Evolutionary conservation across 225 moss, liverwort and hornwort species (phyloP).

Genomic region (Pleurozium schreberi): DNA sequence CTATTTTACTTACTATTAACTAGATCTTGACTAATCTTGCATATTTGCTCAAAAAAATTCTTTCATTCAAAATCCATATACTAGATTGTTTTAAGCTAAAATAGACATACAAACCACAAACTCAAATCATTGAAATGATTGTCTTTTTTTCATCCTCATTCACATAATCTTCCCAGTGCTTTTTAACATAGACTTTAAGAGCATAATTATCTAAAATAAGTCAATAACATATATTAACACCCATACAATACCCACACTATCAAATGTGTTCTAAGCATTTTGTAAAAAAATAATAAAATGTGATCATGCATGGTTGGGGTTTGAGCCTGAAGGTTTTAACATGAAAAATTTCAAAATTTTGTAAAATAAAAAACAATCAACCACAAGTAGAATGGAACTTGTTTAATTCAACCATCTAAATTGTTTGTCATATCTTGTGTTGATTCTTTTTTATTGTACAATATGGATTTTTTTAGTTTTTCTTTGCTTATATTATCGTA

Average conservation of each 20-base stretch:
- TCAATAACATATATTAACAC: neutral
- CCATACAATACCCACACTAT: neutral
- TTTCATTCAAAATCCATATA: neutral
- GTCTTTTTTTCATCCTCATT: neutral
- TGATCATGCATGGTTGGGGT: neutral
- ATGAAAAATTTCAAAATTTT: neutral
- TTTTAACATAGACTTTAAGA: neutral
- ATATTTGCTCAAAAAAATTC: too few relatives aligned
- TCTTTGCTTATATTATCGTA: too few relatives aligned
- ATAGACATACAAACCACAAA: neutral
- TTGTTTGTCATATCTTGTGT: neutral
- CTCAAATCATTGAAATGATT: neutral
- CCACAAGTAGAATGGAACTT: neutral
- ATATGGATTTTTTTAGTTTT: neutral
- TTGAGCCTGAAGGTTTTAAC: neutral
- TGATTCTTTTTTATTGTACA: neutral
- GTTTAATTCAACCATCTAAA: neutral
- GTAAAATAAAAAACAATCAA: neutral
- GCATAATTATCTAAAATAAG: neutral
- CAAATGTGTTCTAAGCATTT: neutral
- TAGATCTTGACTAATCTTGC: neutral
- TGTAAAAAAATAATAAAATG: neutral
- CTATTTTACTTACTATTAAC: neutral
- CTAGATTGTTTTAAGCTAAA: neutral
- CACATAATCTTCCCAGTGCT: neutral